Conservation (phyloP, 495 filamentous ascomycete species). For the Chlorociboria aeruginascens region DNA sequence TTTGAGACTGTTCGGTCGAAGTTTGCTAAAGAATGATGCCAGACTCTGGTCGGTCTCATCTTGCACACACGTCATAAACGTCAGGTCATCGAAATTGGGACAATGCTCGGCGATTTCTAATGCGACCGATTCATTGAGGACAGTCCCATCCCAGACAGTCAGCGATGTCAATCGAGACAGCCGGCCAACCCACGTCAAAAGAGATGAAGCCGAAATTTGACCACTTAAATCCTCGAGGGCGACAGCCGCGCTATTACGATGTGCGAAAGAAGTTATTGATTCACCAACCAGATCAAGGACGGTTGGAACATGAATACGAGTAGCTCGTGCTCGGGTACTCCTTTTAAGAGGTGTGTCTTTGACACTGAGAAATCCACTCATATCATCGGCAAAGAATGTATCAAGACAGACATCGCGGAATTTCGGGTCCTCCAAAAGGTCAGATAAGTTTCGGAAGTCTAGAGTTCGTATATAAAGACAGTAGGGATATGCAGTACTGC, state of each 20-base stretch:
- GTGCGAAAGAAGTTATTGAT: conserved; percentile 22
- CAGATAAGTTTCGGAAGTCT: conserved; percentile 45
- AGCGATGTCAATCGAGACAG: conserved; percentile 31
- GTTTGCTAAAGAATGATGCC: conserved; percentile 42
- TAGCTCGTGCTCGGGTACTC: conserved; percentile 8
- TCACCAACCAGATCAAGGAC: conserved; percentile 17
- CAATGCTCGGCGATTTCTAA: conserved; percentile 44
- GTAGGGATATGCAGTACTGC: conserved; percentile 54
- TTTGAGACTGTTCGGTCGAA: conserved; percentile 45
- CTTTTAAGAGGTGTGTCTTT: conserved; percentile 14
- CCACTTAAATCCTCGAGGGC: conserved; percentile 38
- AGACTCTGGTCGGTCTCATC: conserved; percentile 37
- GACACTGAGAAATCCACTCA: conserved; percentile 24
- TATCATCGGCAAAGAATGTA: conserved; percentile 37
- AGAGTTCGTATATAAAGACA: conserved; percentile 53
- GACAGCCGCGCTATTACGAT: conserved; percentile 17
- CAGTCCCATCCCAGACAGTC: conserved; percentile 42
- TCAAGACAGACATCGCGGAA: conserved; percentile 28
- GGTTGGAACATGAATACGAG: conserved; percentile 8
- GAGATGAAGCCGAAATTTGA: conserved; percentile 15
- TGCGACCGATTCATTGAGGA: conserved; percentile 39
- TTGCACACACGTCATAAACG: conserved; percentile 32
- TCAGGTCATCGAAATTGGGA: conserved; percentile 46
- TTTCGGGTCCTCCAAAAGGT: conserved; percentile 42
- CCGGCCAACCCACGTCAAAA: conserved; percentile 26